phyloP scores from a whole-genome alignment of 441 rosid genomes.

The Erodium texanum region DNA sequence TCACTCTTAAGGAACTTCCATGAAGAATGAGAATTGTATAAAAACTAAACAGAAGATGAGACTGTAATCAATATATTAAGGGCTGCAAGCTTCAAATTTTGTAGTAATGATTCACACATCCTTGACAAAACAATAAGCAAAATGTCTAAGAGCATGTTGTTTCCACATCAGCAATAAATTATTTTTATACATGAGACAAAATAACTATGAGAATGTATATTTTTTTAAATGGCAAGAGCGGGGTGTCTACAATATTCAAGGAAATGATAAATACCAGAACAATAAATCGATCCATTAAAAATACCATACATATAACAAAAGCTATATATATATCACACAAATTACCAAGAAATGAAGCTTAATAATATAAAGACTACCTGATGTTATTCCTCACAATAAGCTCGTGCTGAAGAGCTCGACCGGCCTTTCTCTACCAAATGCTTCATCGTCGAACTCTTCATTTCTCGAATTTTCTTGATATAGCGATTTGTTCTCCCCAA shows the following conservation, averaged over 20 bases:
- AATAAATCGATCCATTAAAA: too few relatives aligned
- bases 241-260: neutral
- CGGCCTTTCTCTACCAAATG: too few relatives aligned
- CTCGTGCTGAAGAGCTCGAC: slow-evolving; percentile 40
- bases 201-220: too few relatives aligned
- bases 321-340: neutral
- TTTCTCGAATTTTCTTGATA: slow-evolving; percentile 84
- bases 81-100: neutral
- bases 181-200: too few relatives aligned
- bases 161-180: neutral
- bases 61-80: neutral
- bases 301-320: neutral
- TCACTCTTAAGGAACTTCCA: neutral
- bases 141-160: neutral
- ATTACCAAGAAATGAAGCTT: neutral
- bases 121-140: too few relatives aligned
- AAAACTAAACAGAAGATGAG: neutral
- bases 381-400: slow-evolving; percentile 32
- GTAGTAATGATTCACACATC: neutral
- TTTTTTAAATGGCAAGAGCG: neutral
- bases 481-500: slow-evolving; percentile 44
- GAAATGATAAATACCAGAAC: neutral
- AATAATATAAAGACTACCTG: slow-evolving; percentile 31
- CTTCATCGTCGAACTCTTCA: slow-evolving; percentile 88
- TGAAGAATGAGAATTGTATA: neutral